Evolutionary conservation across 2,329 filamentous ascomycete genomes (phyloP).

Genomic region (Drechslera avenae): DNA sequence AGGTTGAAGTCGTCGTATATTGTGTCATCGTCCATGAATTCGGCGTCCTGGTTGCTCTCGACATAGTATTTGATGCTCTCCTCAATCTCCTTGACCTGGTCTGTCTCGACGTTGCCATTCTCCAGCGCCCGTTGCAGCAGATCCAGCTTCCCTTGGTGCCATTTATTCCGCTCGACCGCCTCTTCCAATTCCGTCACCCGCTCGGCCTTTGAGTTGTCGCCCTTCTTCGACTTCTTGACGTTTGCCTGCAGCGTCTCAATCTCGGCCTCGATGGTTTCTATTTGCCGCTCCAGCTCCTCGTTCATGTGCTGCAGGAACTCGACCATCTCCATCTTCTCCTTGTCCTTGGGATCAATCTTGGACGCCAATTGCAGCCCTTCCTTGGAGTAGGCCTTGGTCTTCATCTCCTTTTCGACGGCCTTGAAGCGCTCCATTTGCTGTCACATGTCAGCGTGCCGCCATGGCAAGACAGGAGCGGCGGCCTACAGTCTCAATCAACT

Average conservation of each 20-base stretch:
- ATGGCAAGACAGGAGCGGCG: constrained; percentile 6
- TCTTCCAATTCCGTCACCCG: constrained; percentile 85
- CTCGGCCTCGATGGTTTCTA: constrained; percentile 91
- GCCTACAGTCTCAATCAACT: constrained; percentile 93
- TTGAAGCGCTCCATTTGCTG: constrained; percentile 99
- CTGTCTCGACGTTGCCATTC: constrained; percentile 87
- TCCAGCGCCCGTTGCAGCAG: constrained; percentile 87
- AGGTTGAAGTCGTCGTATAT: constrained; percentile 95
- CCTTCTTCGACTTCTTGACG: constrained; percentile 92
- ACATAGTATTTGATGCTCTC: constrained; percentile 96
- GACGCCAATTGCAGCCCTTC: constrained; percentile 90
- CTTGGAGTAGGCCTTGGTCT: constrained; percentile 99
- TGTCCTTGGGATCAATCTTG: constrained; percentile 96
- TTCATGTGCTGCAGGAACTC: constrained; percentile 88
- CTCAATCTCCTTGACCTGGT: constrained; percentile 85
- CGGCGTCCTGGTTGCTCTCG: constrained; percentile 82
- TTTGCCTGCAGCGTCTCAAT: constrained; percentile 83
- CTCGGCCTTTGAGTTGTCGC: constrained; percentile 79
- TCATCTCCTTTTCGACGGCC: constrained; percentile 99
- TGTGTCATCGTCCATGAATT: constrained; percentile 91
- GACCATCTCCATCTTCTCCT: constrained; percentile 86
- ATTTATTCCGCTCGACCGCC: constrained; percentile 90
- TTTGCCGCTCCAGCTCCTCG: constrained; percentile 90
- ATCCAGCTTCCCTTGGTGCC: constrained; percentile 92
- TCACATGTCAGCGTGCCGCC: constrained; percentile 44